Conservation (phyloP, 2,329 filamentous ascomycete genomes). For the Fusarium illudens region DNA sequence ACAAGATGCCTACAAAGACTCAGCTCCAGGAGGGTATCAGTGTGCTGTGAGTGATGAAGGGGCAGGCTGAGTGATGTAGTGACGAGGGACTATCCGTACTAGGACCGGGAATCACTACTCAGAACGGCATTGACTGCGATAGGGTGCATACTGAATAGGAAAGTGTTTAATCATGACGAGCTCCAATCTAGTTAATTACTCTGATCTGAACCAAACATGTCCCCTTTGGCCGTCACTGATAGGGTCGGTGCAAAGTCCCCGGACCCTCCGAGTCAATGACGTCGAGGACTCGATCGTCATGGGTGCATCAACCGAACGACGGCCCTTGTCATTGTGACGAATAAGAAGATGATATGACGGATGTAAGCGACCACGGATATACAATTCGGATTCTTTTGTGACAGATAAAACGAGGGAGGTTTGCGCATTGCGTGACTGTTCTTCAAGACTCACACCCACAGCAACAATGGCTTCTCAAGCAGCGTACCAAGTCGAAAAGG, state of each 20-base stretch:
- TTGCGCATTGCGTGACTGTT: not conserved
- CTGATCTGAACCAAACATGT: not conserved
- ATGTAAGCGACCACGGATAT: constrained; percentile 13
- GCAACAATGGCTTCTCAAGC: constrained; percentile 60
- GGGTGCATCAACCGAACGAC: constrained; percentile 24
- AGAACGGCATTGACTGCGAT: constrained; percentile 23
- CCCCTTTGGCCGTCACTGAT: not conserved
- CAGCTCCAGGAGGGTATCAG: constrained; percentile 73
- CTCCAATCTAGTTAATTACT: constrained; percentile 4
- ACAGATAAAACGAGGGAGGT: not conserved
- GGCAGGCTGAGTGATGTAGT: not conserved
- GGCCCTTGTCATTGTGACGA: constrained; percentile 24
- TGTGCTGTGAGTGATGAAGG: constrained; percentile 48
- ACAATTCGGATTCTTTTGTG: not conserved
- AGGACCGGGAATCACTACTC: not conserved
- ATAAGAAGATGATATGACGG: constrained; percentile 4
- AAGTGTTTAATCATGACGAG: constrained; percentile 7
- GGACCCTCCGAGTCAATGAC: constrained; percentile 31
- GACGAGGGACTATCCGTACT: constrained; percentile 17
- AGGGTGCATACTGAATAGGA: constrained; percentile 14
- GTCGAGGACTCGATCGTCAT: constrained; percentile 31
- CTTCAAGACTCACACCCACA: not conserved
- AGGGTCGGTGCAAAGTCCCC: not conserved
- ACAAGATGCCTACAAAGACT: constrained; percentile 83
- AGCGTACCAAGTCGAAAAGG: constrained; percentile 72